Percentiles rank a stretch among this genome's conserved stretches.
These are phyloP conservation scores for Aspergillus ruber DNA, from an alignment of 2,329 filamentous ascomycete species.

Conservation along the genomic window DNA sequence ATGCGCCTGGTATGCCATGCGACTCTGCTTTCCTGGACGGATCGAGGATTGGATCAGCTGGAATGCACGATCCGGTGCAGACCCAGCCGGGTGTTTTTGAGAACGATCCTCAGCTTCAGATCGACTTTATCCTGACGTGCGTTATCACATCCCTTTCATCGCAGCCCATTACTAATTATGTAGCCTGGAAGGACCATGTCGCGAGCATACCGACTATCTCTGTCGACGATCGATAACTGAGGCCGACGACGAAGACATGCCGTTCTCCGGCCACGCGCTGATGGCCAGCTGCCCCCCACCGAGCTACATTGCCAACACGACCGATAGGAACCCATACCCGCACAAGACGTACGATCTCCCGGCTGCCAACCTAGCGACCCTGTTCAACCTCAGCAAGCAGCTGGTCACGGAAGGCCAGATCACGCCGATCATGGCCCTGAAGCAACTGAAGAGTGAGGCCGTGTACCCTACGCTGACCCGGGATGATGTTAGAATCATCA, in stretches of 20 bases:
- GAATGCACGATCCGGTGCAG: constrained; percentile 13
- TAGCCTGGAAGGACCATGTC: constrained; percentile 51
- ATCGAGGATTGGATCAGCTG: constrained; percentile 9
- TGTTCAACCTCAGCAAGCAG: constrained; percentile 76
- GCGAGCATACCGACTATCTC: constrained; percentile 64
- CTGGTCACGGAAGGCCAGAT: constrained; percentile 76
- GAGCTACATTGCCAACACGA: constrained; percentile 51
- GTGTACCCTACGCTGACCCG: constrained; percentile 59
- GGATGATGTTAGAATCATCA: constrained; percentile 65
- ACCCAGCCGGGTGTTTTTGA: constrained; percentile 37
- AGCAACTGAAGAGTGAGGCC: constrained; percentile 68
- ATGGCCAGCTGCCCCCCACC: constrained; percentile 88
- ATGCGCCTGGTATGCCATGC: not conserved
- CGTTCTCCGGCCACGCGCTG: constrained; percentile 75
- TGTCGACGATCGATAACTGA: constrained; percentile 66
- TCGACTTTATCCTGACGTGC: constrained; percentile 44
- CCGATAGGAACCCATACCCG: constrained; percentile 49
- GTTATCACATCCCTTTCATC: constrained; percentile 7
- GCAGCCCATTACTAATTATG: constrained; percentile 2
- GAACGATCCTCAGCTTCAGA: constrained; percentile 39
- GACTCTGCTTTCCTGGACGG: constrained; percentile 17
- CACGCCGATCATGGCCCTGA: constrained; percentile 93
- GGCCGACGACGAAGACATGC: constrained; percentile 55
- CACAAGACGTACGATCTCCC: constrained; percentile 74
- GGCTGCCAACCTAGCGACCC: constrained; percentile 68